Evolutionary conservation across 2,329 filamentous ascomycete genomes (phyloP), one percentile per base, ranked within the genome.

Genomic region (Beauveria sp.): DNA sequence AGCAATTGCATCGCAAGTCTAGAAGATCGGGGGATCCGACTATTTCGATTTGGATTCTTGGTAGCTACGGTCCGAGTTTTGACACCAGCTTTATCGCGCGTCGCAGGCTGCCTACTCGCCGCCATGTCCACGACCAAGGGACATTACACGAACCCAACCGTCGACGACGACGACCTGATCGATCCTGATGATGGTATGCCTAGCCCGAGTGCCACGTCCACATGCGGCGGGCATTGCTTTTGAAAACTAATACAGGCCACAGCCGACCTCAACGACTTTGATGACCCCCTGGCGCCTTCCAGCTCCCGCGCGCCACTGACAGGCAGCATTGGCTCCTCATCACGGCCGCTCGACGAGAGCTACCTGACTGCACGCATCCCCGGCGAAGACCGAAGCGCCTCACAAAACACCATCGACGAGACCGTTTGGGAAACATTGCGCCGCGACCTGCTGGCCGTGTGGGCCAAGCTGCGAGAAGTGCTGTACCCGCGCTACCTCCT

Each of bases 401-500:
- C 92, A 8, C 87, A 88, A 67, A 96, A 96, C 77, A 99, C 95
- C 51, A 96, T 99, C 74, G 95, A 99, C 75, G 95, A 99, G 78
- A 88, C 87, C 1, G 95, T 99, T 46, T 99, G 95, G 95, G 91
- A 93, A 49, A 99, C 95, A n/a, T 80, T 99, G 64, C 91, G 90
- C 58, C 88, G 95, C 67, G 95, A 99, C 74, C 79, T 99, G 66
- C 77, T 93, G 8, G 95, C 92, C 28, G 91, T 98, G 42, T 98
- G 95, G 93, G 90, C 91, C 77, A 99, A 99, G 82, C 91, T 99
- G 88, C 88, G 90, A 74, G 93, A 97, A 80, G 95, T 99, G 45
- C 85, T 99, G 64, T 99, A 91, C 76, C 95, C 95, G 20, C 93
- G 93, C 71, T 98, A 98, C 77, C 83, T 99, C 54, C 88, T 99